Evolutionary conservation across 208 protist genomes (phyloP), one percentile per base, ranked within the genome.

Genomic region (Zelonia costaricensis): DNA sequence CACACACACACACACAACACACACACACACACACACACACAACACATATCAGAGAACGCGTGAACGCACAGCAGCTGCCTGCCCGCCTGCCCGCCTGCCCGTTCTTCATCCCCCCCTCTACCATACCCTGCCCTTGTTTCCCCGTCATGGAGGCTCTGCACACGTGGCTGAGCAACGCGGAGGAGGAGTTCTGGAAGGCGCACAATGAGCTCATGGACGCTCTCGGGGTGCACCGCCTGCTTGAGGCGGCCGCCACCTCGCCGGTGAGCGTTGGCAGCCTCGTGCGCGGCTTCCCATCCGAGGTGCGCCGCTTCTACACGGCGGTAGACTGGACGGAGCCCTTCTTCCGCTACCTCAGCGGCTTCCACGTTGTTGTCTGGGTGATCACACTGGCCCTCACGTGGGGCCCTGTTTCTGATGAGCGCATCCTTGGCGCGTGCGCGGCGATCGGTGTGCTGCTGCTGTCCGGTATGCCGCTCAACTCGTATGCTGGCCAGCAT

Each of bases 301-400:
- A 80, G 13, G 55, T 75, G 1, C 15, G 22, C 16, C 31, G 40
- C 0, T 91, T 91, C 52, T 54, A 80, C 15, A 16, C 35, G 3
- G 75, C 84, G 4, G 76, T 92, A 13, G 74, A 91, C 54, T 95
- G 86, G 83, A 74, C 62, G 0, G 85, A 95, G 59, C 86, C 83
- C 0, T 88, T 92, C 59, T 91, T 95, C 28, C 48, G 18, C 8
- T 89, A 78, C 59, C 72, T 95, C 13, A 53, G 48, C 2, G 65
- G 35, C 10, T 89, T 89, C 59, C 89, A 95, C 46, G 9, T 63
- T 0, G 0, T 78, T 5, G 45, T 92, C 10, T 52, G 76, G 58
- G 27, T 69, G 22, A 12, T 33, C n/a, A 61, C 73, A 2, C 1
- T 81, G 13, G 39, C 63, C 23, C n/a, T 53, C 16, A 84, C 63